A percentile compares a stretch with the other conserved stretches of the same genome.
phyloP scores from a whole-genome alignment of 1,284 basidiomycete species.

The Phlebopus sp. region DNA sequence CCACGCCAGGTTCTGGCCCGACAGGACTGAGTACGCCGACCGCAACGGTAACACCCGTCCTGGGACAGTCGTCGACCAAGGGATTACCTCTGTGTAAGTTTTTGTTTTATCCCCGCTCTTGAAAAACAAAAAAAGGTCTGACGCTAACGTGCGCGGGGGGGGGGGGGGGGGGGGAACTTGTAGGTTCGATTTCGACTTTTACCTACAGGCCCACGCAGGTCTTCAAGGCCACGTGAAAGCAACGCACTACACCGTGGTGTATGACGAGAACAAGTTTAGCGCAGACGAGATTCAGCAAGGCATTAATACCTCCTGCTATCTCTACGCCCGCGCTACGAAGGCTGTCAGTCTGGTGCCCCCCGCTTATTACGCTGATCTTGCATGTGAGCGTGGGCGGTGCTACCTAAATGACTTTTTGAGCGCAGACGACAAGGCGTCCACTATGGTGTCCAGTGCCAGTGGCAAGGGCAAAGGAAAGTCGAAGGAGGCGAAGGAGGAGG shows the following conservation, averaged over 20 bases:
- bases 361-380: constrained; percentile 75
- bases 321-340: constrained; percentile 74
- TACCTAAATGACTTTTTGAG: constrained; percentile 67
- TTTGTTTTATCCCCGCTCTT: neutral
- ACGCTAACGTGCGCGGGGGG: neutral
- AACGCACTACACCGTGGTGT: constrained; percentile 73
- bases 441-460: constrained; percentile 9
- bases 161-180: neutral
- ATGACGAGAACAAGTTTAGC: constrained; percentile 63
- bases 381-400: constrained; percentile 69
- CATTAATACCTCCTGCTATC: constrained; percentile 60
- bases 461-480: too few species aligned
- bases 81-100: constrained; percentile 62
- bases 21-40: constrained; percentile 44
- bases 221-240: constrained; percentile 43
- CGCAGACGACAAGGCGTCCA: constrained; percentile 44
- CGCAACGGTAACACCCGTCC: constrained; percentile 70
- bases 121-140: neutral
- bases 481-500: too few species aligned
- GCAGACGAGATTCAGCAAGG: constrained; percentile 71
- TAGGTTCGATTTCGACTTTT: constrained; percentile 74
- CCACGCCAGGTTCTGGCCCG: constrained; percentile 65
- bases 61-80: constrained; percentile 75
- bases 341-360: constrained; percentile 74
- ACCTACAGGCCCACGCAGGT: constrained; percentile 67